A percentile compares a stretch with the other conserved stretches of the same genome.
Evolutionary conservation across 345 rosid species (phyloP).

Genomic region (Linum usitatissimum): DNA sequence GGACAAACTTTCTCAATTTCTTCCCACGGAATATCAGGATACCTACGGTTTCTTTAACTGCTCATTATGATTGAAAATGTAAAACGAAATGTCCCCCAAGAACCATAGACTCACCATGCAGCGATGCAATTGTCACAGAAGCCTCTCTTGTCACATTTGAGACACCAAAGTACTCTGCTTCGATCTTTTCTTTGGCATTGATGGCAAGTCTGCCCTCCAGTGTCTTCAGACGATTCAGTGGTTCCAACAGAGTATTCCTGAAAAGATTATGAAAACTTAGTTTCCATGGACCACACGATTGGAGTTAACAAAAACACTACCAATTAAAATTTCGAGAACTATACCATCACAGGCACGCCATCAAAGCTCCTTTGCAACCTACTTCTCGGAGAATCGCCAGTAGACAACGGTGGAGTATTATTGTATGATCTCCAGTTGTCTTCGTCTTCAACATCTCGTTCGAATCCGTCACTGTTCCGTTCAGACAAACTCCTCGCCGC

Average conservation of each 20-base stretch:
- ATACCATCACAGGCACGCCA: constrained; percentile 37
- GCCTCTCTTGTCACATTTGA: constrained; percentile 73
- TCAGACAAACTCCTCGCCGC: constrained; percentile 32
- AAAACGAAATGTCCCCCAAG: constrained; percentile 6
- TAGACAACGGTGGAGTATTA: constrained; percentile 35
- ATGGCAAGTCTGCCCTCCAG: constrained; percentile 69
- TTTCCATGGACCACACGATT: background rate
- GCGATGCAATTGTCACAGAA: constrained; percentile 71
- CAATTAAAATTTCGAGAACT: constrained; percentile 10
- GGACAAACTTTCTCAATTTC: constrained; percentile 88
- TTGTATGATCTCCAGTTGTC: constrained; percentile 49
- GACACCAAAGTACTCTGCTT: constrained; percentile 63
- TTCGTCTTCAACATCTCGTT: constrained; percentile 50
- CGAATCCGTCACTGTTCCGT: constrained; percentile 38
- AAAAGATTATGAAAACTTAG: constrained; percentile 15
- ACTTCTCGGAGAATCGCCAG: constrained; percentile 45
- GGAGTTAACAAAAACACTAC: background rate
- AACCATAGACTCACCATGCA: constrained; percentile 43
- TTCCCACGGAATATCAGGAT: constrained; percentile 49
- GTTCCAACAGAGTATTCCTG: constrained; percentile 71
- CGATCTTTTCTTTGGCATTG: constrained; percentile 62
- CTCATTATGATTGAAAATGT: constrained; percentile 1
- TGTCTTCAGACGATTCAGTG: constrained; percentile 59
- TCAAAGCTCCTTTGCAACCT: constrained; percentile 59
- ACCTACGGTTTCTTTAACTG: constrained; percentile 35